Evolutionary conservation across 352 stramenopile genomes (phyloP), one percentile per base, ranked within the genome.

Genomic region (Phytopythium aichiense): DNA sequence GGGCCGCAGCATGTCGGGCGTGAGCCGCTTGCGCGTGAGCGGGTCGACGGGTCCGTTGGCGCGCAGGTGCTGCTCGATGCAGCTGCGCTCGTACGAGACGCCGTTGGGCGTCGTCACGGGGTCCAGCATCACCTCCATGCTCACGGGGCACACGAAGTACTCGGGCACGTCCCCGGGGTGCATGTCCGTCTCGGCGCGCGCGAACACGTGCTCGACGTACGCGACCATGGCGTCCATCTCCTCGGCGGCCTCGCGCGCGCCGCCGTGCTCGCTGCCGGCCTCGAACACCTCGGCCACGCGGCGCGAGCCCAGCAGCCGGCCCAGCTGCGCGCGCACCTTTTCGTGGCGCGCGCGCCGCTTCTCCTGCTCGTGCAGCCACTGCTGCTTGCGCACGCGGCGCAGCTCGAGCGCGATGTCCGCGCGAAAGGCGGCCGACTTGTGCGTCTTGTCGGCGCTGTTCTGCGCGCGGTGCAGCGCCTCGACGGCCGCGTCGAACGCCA

Each of bases 71-170:
- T 89, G 71, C 56, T 94, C 83, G 9, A 94, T 54, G 60, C 71
- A 90, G 9, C 61, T 65, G 22, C 83, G 79, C 66, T 94, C 85
- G 49, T 89, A 91, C 77, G 82, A 91, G 43, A 94, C 68, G 57
- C 83, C 85, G 46, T 91, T 94, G 28, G 85, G 85, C 2, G 85
- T 92, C 46, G 72, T 87, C 42, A 94, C 79, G 1, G 85, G 83
- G 56, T 94, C 83, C 1, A 68, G 58, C 83, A 94, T 92, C 65
- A 94, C 73, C 67, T 92, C 85, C 83, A 94, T 91, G 64, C 79
- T 91, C 53, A 94, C 84, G 13, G 85, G 83, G 46, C 85, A 94
- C 30, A 90, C 58, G 49, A 91, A 91, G 49, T 91, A 91, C 60
- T 94, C 83, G 22, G 85, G 85, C 4, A 92, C 67, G 30, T 83